Base-by-base conservation (phyloP, 2,329 filamentous ascomycete species). In the Verticillium isaacii region DNA sequence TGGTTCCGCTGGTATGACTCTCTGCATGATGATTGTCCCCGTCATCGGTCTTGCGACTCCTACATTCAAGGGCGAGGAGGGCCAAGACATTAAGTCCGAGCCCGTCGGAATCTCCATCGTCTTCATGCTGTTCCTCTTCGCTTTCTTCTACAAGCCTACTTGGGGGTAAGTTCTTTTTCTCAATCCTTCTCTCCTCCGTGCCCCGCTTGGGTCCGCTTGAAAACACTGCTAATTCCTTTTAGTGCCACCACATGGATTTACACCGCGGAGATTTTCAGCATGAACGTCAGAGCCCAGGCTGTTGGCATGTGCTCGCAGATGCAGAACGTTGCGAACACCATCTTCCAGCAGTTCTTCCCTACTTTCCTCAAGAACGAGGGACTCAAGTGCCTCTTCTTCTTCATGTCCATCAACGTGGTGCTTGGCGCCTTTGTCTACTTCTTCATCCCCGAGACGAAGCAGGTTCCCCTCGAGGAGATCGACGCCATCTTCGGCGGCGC, bases 311-410 rank as follows among this genome's bases (percentile, higher is more conserved):
- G 75, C 64, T 79, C 77, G 41, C 80, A 86, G 69, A 83, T 78
- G 64, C 84, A 86, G 65, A 86, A 89, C 70, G 83, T 89, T 59
- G 86, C 86, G 70, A 89, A 89, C 72, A 81, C 82, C 62, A 83
- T 89, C 66, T 85, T 89, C 69, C 85, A 89, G 72, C 87, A 90
- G 66, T 89, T 89, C 78, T 89, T 90, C 79, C 87, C 87, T 14
- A 83, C 80, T 14, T 89, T 90, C 77, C 79, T 89, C 17, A 77
- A 82, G 60, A 86, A 88, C 68, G 71, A 74, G 50, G 78, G 78
- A 11, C 77, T 82, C 32, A 75, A 74, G 60, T 78, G 76, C 36
- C 70, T 79, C 15, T 75, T 72, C 64, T 74, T 75, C 66, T 74
- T 75, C 65, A 72, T 73, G 68, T 68, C 69, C n/a, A 66, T 78